Conservation (phyloP, 208 protist species). For the Leptomonas pyrrhocoris region DNA sequence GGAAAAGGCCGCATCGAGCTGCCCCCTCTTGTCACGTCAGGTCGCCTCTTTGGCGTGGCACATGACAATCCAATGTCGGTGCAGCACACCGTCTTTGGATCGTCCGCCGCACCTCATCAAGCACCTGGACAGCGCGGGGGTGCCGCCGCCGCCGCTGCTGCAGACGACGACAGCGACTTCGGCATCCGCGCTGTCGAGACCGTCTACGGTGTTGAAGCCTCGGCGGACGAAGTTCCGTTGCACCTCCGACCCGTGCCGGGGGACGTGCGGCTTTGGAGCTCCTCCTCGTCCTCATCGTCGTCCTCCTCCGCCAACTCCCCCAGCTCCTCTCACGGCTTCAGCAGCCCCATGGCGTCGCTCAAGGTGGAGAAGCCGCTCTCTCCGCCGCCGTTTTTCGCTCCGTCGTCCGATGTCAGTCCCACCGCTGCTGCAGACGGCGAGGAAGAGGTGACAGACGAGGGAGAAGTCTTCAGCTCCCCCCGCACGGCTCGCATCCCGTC, state of each 20-base stretch:
- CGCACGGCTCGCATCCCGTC: not conserved
- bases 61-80: constrained; percentile 10
- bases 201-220: constrained; percentile 5
- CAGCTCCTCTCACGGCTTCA: not conserved
- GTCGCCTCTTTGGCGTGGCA: constrained; percentile 30
- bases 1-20: constrained; percentile 43
- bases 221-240: constrained; percentile 2
- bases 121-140: not conserved
- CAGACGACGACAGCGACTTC: constrained; percentile 6
- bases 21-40: constrained; percentile 60
- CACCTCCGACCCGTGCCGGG: constrained; percentile 9
- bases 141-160: not conserved
- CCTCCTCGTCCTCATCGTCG: constrained; percentile 4
- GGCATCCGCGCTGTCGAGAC: constrained; percentile 10
- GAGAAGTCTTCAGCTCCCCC: not conserved
- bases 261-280: constrained; percentile 9
- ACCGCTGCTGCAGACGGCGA: constrained; percentile 8
- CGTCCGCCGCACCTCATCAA: not conserved
- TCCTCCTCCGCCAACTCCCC: not conserved
- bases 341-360: not conserved
- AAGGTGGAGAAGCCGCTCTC: constrained; percentile 1
- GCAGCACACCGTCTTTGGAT: constrained; percentile 24
- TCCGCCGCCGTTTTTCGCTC: constrained; percentile 1
- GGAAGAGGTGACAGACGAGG: not conserved
- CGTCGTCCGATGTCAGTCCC: not conserved